phyloP scores from a whole-genome alignment of 2,329 filamentous ascomycete species.

The Talaromyces islandicus region DNA sequence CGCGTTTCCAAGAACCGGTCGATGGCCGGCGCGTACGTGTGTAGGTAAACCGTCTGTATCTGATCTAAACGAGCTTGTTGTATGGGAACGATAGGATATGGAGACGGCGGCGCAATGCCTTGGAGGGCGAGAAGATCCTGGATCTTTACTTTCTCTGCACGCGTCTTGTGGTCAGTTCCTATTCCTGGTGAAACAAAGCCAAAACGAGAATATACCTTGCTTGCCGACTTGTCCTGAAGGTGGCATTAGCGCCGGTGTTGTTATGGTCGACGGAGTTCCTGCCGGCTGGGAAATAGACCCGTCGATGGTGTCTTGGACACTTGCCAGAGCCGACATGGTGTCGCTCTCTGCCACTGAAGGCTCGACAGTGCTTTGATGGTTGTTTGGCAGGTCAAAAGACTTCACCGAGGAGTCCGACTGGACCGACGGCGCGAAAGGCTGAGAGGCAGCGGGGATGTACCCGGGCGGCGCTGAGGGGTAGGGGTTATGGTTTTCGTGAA shows the following conservation, averaged over 20 bases:
- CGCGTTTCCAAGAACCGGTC: slow-evolving; percentile 73
- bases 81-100: slow-evolving; percentile 45
- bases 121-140: slow-evolving; percentile 65
- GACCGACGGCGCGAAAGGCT: slow-evolving; percentile 33
- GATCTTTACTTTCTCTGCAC: slow-evolving; percentile 60
- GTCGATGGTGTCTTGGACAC: slow-evolving; percentile 27
- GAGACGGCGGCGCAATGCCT: slow-evolving; percentile 52
- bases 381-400: slow-evolving; percentile 47
- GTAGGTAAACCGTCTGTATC: slow-evolving; percentile 65
- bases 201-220: slow-evolving; percentile 33
- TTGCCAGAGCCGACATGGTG: slow-evolving; percentile 25
- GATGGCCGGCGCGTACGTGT: slow-evolving; percentile 69
- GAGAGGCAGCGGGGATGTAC: slow-evolving; percentile 33
- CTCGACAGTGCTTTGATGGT: slow-evolving; percentile 52
- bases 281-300: slow-evolving; percentile 21
- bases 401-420: slow-evolving; percentile 32
- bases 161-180: slow-evolving; percentile 26
- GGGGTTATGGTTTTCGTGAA: slow-evolving; percentile 15
- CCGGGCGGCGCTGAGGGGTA: slow-evolving; percentile 35
- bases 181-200: slow-evolving; percentile 7
- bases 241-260: slow-evolving; percentile 21
- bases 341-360: slow-evolving; percentile 54
- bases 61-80: slow-evolving; percentile 52
- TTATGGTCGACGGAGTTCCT: slow-evolving; percentile 18
- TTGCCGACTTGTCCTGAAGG: slow-evolving; percentile 11